These are phyloP conservation scores for Onygenales sp. DNA, from an alignment of 2,329 filamentous ascomycete genomes.

Conservation along the genomic window DNA sequence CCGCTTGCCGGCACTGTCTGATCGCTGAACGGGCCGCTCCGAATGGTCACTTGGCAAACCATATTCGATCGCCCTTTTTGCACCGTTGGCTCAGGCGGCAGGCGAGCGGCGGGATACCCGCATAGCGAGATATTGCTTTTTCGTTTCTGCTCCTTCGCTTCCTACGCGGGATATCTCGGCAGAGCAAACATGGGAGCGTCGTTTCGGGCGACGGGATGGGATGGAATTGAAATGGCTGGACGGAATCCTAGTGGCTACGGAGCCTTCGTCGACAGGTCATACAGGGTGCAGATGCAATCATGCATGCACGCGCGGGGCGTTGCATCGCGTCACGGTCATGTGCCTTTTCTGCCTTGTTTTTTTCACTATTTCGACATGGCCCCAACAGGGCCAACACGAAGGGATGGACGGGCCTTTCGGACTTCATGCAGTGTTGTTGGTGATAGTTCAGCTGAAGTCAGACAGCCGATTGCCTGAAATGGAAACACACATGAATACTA, in stretches of 20 bases:
- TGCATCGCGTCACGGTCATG: slow-evolving; percentile 10
- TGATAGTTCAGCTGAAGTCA: background rate
- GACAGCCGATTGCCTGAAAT: background rate
- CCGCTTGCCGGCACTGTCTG: background rate
- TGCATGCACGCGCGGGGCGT: slow-evolving; percentile 8
- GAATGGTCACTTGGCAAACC: background rate
- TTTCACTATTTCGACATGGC: background rate
- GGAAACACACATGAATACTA: background rate
- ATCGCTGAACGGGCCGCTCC: slow-evolving; percentile 4
- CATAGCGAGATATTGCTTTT: background rate
- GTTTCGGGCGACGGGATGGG: background rate
- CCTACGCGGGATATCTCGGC: no score
- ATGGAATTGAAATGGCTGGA: background rate
- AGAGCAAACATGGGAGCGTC: no score
- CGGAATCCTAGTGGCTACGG: background rate
- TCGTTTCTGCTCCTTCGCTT: background rate
- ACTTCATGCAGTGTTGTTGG: background rate
- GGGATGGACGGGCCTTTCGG: background rate
- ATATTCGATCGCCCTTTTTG: background rate
- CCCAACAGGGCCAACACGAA: background rate
- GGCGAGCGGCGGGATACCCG: background rate
- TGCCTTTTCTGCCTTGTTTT: slow-evolving; percentile 1
- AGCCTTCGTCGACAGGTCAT: background rate
- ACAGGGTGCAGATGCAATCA: background rate
- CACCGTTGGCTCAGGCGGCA: background rate